Evolutionary conservation across 2,329 filamentous ascomycete species (phyloP).

Genomic region (Colletotrichum sp.): DNA sequence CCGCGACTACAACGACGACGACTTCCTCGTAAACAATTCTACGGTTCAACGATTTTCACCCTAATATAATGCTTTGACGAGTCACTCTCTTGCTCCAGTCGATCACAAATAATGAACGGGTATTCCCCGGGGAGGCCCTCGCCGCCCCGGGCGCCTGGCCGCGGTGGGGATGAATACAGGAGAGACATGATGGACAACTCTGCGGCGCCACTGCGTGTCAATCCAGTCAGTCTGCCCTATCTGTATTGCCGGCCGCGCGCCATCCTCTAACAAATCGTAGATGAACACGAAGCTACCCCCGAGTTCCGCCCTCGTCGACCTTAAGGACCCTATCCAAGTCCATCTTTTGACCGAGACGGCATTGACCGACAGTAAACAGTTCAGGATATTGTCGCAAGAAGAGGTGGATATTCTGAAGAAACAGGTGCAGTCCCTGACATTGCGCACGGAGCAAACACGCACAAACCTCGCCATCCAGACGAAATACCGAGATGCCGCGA

Average conservation of each 20-base stretch:
- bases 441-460: slow-evolving; percentile 81
- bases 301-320: slow-evolving; percentile 63
- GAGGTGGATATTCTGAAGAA: slow-evolving; percentile 93
- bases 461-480: slow-evolving; percentile 87
- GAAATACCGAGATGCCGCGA: slow-evolving; percentile 92
- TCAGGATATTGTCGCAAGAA: slow-evolving; percentile 85
- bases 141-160: slow-evolving; percentile 36
- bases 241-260: neutral
- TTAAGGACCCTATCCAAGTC: slow-evolving; percentile 79
- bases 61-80: slow-evolving; percentile 22
- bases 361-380: slow-evolving; percentile 84
- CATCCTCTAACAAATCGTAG: slow-evolving; percentile 36
- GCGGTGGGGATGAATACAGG: slow-evolving; percentile 62
- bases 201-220: slow-evolving; percentile 55
- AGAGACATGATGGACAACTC: slow-evolving; percentile 59
- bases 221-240: slow-evolving; percentile 54
- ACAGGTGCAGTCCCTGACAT: slow-evolving; percentile 73
- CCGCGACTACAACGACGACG: neutral
- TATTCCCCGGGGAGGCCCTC: slow-evolving; percentile 36
- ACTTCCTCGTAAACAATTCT: neutral
- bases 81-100: neutral
- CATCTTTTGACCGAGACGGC: slow-evolving; percentile 95
- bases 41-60: neutral
- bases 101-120: slow-evolving; percentile 40
- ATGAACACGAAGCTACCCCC: slow-evolving; percentile 56